Conservation (phyloP, 169 alveolate genomes). For the Plasmodium ovale region DNA sequence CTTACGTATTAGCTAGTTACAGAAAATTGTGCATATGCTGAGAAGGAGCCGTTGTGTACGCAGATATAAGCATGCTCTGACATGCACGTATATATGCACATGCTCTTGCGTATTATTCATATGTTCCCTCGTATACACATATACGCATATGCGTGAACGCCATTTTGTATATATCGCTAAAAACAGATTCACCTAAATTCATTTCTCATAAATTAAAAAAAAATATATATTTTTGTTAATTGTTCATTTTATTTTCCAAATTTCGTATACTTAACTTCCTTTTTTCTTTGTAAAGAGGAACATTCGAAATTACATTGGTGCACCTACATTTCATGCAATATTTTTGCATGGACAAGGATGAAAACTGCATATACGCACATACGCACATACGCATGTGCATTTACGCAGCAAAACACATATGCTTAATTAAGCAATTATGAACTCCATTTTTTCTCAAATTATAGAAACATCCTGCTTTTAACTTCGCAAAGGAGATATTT, state of each 20-base stretch:
- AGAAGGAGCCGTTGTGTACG: not conserved
- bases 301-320: not conserved
- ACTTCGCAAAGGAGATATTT: not conserved
- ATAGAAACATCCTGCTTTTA: not conserved
- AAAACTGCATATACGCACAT: not conserved
- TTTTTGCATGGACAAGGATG: conserved; percentile 1
- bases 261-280: not conserved
- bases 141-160: not conserved
- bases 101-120: not conserved
- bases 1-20: too few species aligned
- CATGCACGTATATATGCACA: not conserved
- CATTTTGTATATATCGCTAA: too few species aligned
- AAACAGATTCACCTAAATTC: not conserved
- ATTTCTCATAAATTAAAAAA: too few species aligned
- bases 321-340: conserved; percentile 16
- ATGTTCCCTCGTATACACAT: not conserved
- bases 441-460: conserved; percentile 5
- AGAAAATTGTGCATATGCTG: not conserved
- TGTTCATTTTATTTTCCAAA: not conserved
- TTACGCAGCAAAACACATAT: not conserved
- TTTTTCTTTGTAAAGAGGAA: not conserved
- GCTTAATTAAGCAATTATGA: not conserved
- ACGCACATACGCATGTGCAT: not conserved
- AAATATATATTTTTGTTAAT: too few species aligned
- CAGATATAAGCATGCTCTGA: not conserved